These are phyloP conservation scores for Starmerella vitae DNA, from an alignment of 805 yeast species.

Conservation along the genomic window DNA sequence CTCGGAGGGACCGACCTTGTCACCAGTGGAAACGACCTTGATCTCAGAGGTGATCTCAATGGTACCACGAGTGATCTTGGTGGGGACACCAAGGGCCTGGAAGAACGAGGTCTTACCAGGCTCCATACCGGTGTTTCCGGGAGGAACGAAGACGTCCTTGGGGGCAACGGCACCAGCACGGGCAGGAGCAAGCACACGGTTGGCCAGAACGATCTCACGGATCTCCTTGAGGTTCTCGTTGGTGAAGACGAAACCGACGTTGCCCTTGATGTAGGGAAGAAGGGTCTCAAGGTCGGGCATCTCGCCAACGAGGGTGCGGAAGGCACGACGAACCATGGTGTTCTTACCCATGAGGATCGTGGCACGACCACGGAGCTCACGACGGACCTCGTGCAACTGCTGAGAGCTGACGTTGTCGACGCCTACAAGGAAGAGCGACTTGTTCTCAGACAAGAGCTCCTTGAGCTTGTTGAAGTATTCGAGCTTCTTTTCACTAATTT, in stretches of 20 bases:
- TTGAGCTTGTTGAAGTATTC: slow-evolving; percentile 93
- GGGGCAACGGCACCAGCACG: slow-evolving; percentile 99
- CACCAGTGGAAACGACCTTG: slow-evolving; percentile 77
- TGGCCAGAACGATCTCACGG: slow-evolving; percentile 75
- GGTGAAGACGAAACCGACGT: slow-evolving; percentile 99
- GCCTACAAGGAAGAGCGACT: slow-evolving; percentile 97
- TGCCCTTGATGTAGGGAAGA: slow-evolving; percentile 91
- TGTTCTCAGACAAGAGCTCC: slow-evolving; percentile 90
- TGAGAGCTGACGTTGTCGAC: slow-evolving; percentile 99
- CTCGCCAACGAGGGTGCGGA: slow-evolving; percentile 88
- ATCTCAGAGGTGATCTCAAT: slow-evolving; percentile 97
- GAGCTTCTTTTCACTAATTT: slow-evolving; percentile 83
- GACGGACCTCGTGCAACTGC: slow-evolving; percentile 99
- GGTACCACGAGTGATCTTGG: slow-evolving; percentile 99
- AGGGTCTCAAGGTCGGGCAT: slow-evolving; percentile 93
- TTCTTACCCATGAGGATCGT: slow-evolving; percentile 99
- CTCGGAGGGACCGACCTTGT: slow-evolving; percentile 97
- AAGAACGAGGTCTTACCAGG: slow-evolving; percentile 99
- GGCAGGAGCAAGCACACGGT: slow-evolving; percentile 99
- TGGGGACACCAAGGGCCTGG: slow-evolving; percentile 99
- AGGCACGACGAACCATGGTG: slow-evolving; percentile 99
- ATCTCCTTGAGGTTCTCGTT: slow-evolving; percentile 82
- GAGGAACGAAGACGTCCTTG: slow-evolving; percentile 92
- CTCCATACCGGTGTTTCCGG: slow-evolving; percentile 99
- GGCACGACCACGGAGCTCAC: slow-evolving; percentile 86